These are phyloP conservation scores for Chrysochromulina tobinii DNA, from an alignment of 78 protist species.

Conservation along the genomic window DNA sequence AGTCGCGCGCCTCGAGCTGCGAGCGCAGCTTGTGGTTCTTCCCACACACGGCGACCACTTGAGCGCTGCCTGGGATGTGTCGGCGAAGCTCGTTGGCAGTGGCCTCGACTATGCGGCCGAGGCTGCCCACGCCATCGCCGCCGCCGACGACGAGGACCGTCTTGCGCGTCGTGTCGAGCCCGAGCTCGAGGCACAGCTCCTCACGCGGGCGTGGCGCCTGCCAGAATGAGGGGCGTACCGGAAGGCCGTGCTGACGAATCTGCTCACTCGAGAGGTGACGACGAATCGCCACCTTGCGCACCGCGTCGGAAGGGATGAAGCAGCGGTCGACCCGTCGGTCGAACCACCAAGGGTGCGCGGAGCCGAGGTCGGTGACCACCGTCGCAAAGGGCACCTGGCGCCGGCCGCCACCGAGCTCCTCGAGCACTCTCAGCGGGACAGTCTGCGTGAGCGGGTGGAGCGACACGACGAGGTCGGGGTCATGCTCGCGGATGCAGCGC, in stretches of 20 bases:
- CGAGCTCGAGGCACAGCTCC: background rate
- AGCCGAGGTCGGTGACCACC: constrained; percentile 12
- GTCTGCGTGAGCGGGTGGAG: constrained; percentile 15
- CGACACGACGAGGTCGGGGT: constrained; percentile 2
- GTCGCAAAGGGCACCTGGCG: background rate
- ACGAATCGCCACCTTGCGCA: background rate
- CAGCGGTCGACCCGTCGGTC: background rate
- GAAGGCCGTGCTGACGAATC: background rate
- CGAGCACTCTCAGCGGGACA: background rate
- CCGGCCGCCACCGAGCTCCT: background rate
- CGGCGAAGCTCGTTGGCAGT: background rate
- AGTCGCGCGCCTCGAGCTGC: background rate
- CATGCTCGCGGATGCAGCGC: background rate
- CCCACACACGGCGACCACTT: constrained; percentile 17
- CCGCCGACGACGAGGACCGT: constrained; percentile 23
- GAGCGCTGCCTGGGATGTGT: background rate
- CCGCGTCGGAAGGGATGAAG: background rate
- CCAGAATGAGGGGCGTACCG: constrained; percentile 2
- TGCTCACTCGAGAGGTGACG: background rate
- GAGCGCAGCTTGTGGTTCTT: background rate
- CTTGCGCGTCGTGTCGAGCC: background rate
- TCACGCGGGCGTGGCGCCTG: no score
- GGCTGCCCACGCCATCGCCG: constrained; percentile 20
- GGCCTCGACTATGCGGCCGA: background rate
- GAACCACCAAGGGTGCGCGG: constrained; percentile 4